Evolutionary conservation across 202 grass and related monocot genomes (phyloP), one percentile per base, ranked within the genome.

Genomic region (Carex arenaria): DNA sequence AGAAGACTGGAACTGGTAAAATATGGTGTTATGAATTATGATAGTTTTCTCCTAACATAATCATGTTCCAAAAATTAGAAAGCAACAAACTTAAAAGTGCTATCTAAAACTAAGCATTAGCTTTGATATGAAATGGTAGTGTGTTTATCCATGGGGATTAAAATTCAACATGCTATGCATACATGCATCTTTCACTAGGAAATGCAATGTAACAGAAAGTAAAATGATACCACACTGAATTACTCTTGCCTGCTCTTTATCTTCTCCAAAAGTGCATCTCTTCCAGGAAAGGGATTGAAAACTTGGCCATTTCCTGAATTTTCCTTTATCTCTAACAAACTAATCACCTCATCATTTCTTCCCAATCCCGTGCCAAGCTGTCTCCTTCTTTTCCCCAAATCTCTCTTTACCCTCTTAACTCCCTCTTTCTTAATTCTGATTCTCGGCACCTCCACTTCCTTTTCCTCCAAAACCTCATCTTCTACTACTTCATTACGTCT

Each of bases 241-340:
- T 34, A 77, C 65, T 64, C 83, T 75, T 89, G 82, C 52, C 85
- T 80, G 43, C 89, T 85, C 74, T 72, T 88, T 14, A 89, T 79
- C 76, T 87, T 92, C 69, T 95, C 79, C 7, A 97, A 72, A 55
- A 93, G 87, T 10, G 86, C 60, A 56, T 84, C 89, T 57, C 89
- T 83, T 45, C 91, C 89, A 45, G 89, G 91, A 78, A 93, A 97
- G 2, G 91, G 91, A 60, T 38, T 87, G 43, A 56, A 53, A 36
- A 22, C 22, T 15, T 63, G 22, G 2, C 17, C 36, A 64, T 64
- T 91, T 11, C 38, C 67, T 34, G 31, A 54, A 64, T 69, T 22
- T 7, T 42, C 34, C 0, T 60, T 55, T 15, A 70, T 89, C 28
- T 26, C 5, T 42, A 17, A 51, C 12, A 49, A 20, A 47, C 74